A percentile compares a stretch with the other conserved stretches of the same genome.
phyloP scores from a whole-genome alignment of 306 rosid species.

The Prunus mira region DNA sequence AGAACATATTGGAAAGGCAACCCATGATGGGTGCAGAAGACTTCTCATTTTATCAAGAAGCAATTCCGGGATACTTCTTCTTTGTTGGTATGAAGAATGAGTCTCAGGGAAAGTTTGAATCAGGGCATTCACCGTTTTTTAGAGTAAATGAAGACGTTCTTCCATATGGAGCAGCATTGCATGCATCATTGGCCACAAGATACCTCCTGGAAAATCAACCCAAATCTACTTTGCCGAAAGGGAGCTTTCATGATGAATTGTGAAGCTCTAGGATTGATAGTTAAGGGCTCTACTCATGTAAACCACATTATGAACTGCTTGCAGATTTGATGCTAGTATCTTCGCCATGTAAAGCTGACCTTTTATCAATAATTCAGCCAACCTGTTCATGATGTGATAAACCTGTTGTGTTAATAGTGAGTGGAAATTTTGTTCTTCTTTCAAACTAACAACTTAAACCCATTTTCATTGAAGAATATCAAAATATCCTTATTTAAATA shows the following conservation, averaged over 20 bases:
- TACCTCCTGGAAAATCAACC: slow-evolving; percentile 34
- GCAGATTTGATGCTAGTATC: not conserved
- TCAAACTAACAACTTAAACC: too few relatives aligned
- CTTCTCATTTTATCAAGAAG: slow-evolving; percentile 41
- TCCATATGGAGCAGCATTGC: slow-evolving; percentile 50
- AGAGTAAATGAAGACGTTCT: slow-evolving; percentile 42
- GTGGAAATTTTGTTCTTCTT: too few relatives aligned
- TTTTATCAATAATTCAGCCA: not conserved
- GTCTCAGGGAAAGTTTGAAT: slow-evolving; percentile 16
- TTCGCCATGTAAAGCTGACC: not conserved
- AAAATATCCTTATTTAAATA: too few relatives aligned
- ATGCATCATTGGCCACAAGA: slow-evolving; percentile 38
- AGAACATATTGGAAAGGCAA: slow-evolving; percentile 22
- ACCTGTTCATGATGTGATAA: not conserved
- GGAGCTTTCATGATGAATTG: slow-evolving; percentile 30
- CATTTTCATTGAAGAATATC: too few relatives aligned
- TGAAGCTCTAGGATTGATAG: slow-evolving; percentile 2
- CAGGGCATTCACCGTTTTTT: slow-evolving; percentile 35
- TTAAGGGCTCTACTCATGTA: not conserved
- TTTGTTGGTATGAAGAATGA: slow-evolving; percentile 40
- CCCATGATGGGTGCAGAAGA: slow-evolving; percentile 46
- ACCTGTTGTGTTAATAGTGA: not conserved
- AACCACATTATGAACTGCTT: not conserved
- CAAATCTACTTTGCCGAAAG: not conserved
- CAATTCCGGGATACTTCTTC: slow-evolving; percentile 38